Evolutionary conservation across 148 eudicot species (phyloP).

Genomic region (Nyssa sinensis): DNA sequence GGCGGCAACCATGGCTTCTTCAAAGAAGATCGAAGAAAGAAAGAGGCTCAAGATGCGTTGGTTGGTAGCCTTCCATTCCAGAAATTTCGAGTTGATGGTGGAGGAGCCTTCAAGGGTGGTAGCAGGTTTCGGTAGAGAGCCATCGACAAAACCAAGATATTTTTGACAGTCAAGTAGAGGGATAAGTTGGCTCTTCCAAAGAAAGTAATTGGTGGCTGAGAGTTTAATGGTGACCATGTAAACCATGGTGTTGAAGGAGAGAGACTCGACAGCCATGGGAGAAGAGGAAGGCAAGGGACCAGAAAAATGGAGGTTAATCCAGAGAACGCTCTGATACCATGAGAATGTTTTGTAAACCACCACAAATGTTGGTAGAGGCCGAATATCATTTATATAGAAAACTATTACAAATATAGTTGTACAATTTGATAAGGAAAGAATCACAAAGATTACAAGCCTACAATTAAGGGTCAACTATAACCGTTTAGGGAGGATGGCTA

Average conservation of each 20-base stretch:
- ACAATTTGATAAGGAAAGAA: no score
- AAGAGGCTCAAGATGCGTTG: background rate
- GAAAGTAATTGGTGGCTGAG: background rate
- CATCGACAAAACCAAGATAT: background rate
- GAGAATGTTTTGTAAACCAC: no score
- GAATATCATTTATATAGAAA: no score
- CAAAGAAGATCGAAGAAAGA: background rate
- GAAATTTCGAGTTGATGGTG: background rate
- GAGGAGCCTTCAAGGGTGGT: background rate
- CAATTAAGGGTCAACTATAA: no score
- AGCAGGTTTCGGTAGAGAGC: background rate
- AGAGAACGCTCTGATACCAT: background rate
- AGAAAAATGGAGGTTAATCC: background rate
- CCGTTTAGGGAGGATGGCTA: no score
- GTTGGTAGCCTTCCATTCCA: background rate
- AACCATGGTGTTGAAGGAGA: background rate
- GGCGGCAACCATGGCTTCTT: background rate
- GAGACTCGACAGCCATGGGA: background rate
- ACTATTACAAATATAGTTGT: no score
- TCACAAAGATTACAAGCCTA: no score
- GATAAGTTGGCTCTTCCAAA: background rate
- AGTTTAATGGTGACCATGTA: background rate
- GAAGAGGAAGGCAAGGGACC: no score
- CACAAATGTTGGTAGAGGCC: no score
- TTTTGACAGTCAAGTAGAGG: background rate